These are phyloP conservation scores for Rhizopogon sp. DNA, from an alignment of 768 basidiomycete genomes.

Conservation along the genomic window DNA sequence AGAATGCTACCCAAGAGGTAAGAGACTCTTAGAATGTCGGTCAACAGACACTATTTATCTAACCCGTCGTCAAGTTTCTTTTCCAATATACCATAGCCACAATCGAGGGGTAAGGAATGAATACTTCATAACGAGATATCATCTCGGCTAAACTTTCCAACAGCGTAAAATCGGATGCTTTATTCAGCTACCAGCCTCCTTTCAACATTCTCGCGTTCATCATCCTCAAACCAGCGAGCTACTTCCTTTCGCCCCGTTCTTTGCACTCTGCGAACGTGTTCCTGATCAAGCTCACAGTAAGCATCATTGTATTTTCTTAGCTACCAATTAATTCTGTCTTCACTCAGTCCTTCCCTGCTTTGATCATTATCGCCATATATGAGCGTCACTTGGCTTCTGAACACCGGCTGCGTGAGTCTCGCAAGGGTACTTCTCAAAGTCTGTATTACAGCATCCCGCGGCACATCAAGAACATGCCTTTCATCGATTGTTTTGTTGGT, in stretches of 20 bases:
- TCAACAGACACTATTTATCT: constrained; percentile 5
- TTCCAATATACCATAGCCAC: constrained; percentile 86
- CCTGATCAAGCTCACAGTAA: constrained; percentile 74
- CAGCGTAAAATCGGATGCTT: constrained; percentile 83
- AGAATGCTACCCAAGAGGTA: constrained; percentile 63
- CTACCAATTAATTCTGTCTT: constrained; percentile 1
- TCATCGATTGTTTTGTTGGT: constrained; percentile 75
- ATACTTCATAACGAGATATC: neutral
- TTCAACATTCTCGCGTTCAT: constrained; percentile 81
- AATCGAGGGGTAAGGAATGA: constrained; percentile 66
- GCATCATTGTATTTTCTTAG: constrained; percentile 11
- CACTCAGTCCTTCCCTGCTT: constrained; percentile 64
- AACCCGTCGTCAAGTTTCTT: constrained; percentile 52
- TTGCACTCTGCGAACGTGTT: constrained; percentile 86
- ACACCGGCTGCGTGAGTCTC: constrained; percentile 43
- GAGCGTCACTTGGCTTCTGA: constrained; percentile 65
- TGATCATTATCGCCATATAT: constrained; percentile 72
- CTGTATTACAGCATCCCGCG: constrained; percentile 65
- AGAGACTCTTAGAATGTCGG: neutral
- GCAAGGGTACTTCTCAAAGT: constrained; percentile 47
- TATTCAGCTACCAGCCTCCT: constrained; percentile 90
- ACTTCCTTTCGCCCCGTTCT: constrained; percentile 64
- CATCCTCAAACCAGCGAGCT: constrained; percentile 77
- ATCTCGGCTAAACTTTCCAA: neutral
- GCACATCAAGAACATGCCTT: constrained; percentile 66